Conservation (phyloP, 179 eudicot species). For the Heliamphora pulchella region DNA sequence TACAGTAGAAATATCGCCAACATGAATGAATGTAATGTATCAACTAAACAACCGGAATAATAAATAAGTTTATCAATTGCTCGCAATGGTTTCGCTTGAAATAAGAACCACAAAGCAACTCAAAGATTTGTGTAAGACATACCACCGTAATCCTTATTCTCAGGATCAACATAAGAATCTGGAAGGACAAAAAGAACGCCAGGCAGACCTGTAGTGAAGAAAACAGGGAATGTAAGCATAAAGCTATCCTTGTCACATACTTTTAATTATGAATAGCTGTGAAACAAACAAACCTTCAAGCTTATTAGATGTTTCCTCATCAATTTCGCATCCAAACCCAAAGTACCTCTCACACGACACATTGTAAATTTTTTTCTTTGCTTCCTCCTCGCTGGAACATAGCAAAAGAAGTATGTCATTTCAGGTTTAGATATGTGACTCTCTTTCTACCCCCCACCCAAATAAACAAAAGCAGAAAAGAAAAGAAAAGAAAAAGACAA, state of each 20-base stretch:
- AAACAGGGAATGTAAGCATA: not conserved
- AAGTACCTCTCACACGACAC: conserved; percentile 93
- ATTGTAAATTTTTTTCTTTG: conserved; percentile 82
- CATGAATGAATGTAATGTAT: not conserved
- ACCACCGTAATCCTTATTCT: conserved; percentile 97
- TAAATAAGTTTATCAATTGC: not conserved
- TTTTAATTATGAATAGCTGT: not conserved
- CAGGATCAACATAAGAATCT: conserved; percentile 94
- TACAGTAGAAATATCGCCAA: not conserved
- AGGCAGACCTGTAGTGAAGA: conserved; percentile 51
- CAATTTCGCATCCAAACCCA: conserved; percentile 92
- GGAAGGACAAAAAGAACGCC: conserved; percentile 95
- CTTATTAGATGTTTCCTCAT: conserved; percentile 92
- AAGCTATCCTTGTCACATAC: not conserved
- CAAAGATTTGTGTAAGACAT: conserved; percentile 9
- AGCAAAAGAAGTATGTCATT: not conserved
- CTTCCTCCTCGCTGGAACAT: conserved; percentile 68
- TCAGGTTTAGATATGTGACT: not conserved
- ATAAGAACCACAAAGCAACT: not conserved
- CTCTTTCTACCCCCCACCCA: not conserved
- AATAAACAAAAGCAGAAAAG: not conserved
- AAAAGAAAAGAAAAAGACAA: too few species aligned
- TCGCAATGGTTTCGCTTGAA: not conserved
- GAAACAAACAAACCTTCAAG: conserved; percentile 59
- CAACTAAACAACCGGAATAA: not conserved